These are phyloP conservation scores for Leccinum subtestaceum DNA, from an alignment of 768 basidiomycete species.

Conservation along the genomic window DNA sequence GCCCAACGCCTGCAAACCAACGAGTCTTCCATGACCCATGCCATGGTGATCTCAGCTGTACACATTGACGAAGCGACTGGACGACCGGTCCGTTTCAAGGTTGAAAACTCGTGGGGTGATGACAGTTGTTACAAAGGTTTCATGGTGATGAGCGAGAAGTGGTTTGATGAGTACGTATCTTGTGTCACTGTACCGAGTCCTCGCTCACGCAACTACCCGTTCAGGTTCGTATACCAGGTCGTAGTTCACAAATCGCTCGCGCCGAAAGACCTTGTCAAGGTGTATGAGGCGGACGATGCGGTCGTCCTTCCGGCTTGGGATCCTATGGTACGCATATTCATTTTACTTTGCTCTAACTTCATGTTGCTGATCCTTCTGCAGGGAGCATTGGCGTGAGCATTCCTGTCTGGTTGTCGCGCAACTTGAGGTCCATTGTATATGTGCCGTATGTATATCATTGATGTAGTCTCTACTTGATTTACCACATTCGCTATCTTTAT, in stretches of 20 bases:
- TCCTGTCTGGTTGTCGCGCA: not conserved
- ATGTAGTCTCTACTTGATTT: not conserved
- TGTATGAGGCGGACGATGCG: conserved; percentile 67
- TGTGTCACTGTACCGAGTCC: not conserved
- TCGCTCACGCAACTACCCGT: conserved; percentile 2
- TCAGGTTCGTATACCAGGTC: conserved; percentile 87
- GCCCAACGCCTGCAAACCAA: conserved; percentile 78
- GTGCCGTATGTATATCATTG: not conserved
- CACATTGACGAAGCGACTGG: conserved; percentile 73
- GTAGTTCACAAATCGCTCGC: conserved; percentile 82
- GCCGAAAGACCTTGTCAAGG: conserved; percentile 74
- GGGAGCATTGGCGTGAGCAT: conserved; percentile 26
- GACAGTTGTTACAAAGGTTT: conserved; percentile 77
- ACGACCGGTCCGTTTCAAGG: conserved; percentile 85
- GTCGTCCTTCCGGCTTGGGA: conserved; percentile 88
- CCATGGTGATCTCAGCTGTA: conserved; percentile 83
- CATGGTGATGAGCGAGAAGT: conserved; percentile 87
- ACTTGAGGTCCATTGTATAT: not conserved
- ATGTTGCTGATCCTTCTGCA: conserved; percentile 1
- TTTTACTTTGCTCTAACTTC: not conserved
- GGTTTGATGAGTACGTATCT: conserved; percentile 82
- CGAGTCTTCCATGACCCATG: conserved; percentile 93
- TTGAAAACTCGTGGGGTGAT: conserved; percentile 95
- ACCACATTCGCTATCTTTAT: not conserved
- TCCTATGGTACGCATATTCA: conserved; percentile 27